Evolutionary conservation across 2,329 filamentous ascomycete genomes (phyloP).

Genomic region (Didymella pinodella): DNA sequence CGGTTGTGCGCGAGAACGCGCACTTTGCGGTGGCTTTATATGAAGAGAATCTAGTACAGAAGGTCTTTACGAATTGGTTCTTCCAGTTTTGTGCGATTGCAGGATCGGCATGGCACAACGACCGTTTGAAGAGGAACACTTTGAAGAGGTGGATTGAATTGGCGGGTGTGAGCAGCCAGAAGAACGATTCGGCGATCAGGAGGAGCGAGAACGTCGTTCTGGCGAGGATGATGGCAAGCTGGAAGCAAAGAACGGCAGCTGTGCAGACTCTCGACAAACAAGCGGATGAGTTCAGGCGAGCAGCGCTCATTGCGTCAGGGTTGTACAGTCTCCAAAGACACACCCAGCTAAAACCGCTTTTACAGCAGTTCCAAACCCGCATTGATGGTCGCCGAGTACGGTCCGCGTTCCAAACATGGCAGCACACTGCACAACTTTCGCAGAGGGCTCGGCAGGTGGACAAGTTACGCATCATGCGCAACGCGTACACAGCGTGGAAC

Average conservation of each 20-base stretch:
- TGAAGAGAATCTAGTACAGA: conserved; percentile 44
- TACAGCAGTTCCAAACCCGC: conserved; percentile 55
- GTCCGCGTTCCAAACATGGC: conserved; percentile 61
- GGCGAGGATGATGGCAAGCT: conserved; percentile 35
- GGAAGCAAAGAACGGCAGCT: conserved; percentile 30
- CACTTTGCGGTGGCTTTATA: conserved; percentile 41
- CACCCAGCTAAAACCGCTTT: conserved; percentile 52
- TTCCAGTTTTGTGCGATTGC: conserved; percentile 47
- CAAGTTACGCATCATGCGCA: conserved; percentile 61
- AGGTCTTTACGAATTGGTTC: conserved; percentile 48
- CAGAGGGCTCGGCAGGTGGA: conserved; percentile 61
- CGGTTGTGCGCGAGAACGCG: conserved; percentile 48
- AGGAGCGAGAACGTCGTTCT: conserved; percentile 35
- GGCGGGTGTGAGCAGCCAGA: conserved; percentile 36
- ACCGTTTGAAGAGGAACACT: conserved; percentile 34
- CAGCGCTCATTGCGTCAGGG: conserved; percentile 31
- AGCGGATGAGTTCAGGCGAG: conserved; percentile 47
- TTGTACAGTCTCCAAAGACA: conserved; percentile 47
- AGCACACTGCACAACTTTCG: conserved; percentile 51
- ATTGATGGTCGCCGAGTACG: conserved; percentile 57
- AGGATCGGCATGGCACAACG: conserved; percentile 46
- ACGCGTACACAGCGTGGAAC: conserved; percentile 69
- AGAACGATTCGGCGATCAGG: conserved; percentile 34
- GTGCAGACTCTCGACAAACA: conserved; percentile 44
- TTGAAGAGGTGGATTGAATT: conserved; percentile 43